Evolutionary conservation across 306 rosid genomes (phyloP), one percentile per base, ranked within the genome.

Genomic region (Pterocarpus macrocarpus): DNA sequence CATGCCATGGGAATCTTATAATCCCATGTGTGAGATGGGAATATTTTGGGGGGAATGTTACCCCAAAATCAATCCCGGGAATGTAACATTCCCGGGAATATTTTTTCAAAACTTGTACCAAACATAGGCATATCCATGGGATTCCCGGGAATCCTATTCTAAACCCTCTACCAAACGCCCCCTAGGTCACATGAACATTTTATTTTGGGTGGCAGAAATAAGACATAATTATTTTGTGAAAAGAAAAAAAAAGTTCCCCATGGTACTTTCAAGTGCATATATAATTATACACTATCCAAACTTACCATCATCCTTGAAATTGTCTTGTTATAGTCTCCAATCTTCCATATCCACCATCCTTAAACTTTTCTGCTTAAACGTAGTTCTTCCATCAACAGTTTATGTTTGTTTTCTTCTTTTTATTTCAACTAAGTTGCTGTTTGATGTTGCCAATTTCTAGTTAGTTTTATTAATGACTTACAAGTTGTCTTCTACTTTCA

Each of bases 401-500:
- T 36, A 61, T 38, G 22, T 45, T 78, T 53, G 69, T 28, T 66
- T 56, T 3, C 41, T 64, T 55, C 43, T 65, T 50, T 62, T 63
- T 32, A 30, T 71, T 63, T 72, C 84, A 83, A 78, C 49, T 72
- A 15, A 36, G 73, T 71, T 74, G n/a, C 58, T 53, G 61, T 70
- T 73, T 9, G 41, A 12, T 71, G 17, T 6, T 58, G 15, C 75
- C 72, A 64, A 79, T 61, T 43, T 73, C 50, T 82, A 79, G 10
- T 63, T 47, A 8, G 33, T 71, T 71, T 69, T 32, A 68, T 57
- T 50, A 30, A 28, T 50, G 73, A 79, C 44, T 81, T 44, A 81
- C 64, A 69, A 64, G 56, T 76, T 85, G 12, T 72, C 72, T 33
- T 67, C 75, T 58, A 69, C 76, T 88, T 88, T 88, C 97, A 95